Base-by-base conservation (phyloP, 208 protist genomes). In the Trypanosoma conorhini region DNA sequence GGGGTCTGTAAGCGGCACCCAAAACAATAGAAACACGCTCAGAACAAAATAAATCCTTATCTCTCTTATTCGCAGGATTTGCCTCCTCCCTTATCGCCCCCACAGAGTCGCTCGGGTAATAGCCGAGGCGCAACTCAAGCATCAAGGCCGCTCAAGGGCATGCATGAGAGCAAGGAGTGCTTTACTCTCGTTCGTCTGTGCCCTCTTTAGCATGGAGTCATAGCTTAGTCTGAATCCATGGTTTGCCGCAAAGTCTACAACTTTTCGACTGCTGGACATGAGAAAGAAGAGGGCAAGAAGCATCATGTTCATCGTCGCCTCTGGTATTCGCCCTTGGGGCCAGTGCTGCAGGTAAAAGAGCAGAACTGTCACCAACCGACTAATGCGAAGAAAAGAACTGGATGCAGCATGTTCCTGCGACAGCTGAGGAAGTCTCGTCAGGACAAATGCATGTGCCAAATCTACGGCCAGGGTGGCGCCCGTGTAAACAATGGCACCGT, bases 271-370 rank as follows among this genome's bases (percentile, higher is more conserved):
- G 58, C 73, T 81, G 2, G 82, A 85, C 62, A 80, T 77, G 62
- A 96, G 55, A 17, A 79, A 73, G 46, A 89, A 80, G 3, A 92
- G 70, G 5, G 88, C 80, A 24, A 88, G 68, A 15, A 96, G 74
- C 26, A 89, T 31, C 88, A 94, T 93, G 65, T 92, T 90, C 22
- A 89, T 76, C 2, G 75, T 77, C 1, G 91, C 72, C 79, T 96
- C 91, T 9, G 75, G 57, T 61, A 92, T 60, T 31, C 76, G 50
- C 26, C 76, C 57, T 9, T 4, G 30, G 5, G 74, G 73, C 66
- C 81, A 69, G 30, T 69, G 57, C 9, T 63, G 64, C 38, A 96
- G 40, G 55, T 80, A 86, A 71, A 91, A 92, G 50, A 93, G 60
- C 12, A 90, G 33, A 21, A 96, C 62, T 24, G 83, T 94, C 9